Base-by-base conservation (phyloP, 164 flowering plant species). In the Dillenia turbinata region DNA sequence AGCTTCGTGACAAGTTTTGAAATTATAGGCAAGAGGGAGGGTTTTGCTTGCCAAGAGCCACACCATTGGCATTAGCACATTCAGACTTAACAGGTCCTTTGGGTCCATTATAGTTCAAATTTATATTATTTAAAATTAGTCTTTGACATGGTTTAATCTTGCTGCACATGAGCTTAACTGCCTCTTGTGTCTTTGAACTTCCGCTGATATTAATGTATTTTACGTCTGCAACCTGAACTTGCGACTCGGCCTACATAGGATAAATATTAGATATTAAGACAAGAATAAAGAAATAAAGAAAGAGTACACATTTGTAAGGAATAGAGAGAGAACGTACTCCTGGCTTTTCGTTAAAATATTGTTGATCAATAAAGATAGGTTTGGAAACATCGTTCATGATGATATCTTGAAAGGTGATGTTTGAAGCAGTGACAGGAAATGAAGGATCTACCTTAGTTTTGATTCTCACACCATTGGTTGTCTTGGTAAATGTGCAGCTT, bases 311-410 rank as follows among this genome's bases (percentile, higher is more conserved):
- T 63, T 45, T 12, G 48, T 44, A 19, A 17, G 40, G n/a, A 43
- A 73, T 69, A 9, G 46, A 16, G 1, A 19, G 22, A 26, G 33
- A 26, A 26, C 33, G 33, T 26, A 5, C 33, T 26, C 33, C 5
- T 26, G 33, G 5, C 3, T 43, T 10, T 1, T 40, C 1, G 2
- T 74, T 73, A 24, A 78, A 72, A 51, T 78, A 78, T 8, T 66
- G 14, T 59, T 75, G 81, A 46, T 78, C 77, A n/a, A 78, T 68
- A 62, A 78, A 24, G 9, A 78, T 71, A 8, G 79, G 81, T 49
- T 72, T 74, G 12, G 7, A 3, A 33, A 68, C 77, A 40, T 70
- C 15, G 16, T 43, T 52, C 64, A 75, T 47, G 19, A 1, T 2
- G 16, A 72, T 65, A 13, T 75, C 56, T n/a, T 75, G 52, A 14